phyloP scores from a whole-genome alignment of 257 asterid species.

The Nicotiana noctiflora region DNA sequence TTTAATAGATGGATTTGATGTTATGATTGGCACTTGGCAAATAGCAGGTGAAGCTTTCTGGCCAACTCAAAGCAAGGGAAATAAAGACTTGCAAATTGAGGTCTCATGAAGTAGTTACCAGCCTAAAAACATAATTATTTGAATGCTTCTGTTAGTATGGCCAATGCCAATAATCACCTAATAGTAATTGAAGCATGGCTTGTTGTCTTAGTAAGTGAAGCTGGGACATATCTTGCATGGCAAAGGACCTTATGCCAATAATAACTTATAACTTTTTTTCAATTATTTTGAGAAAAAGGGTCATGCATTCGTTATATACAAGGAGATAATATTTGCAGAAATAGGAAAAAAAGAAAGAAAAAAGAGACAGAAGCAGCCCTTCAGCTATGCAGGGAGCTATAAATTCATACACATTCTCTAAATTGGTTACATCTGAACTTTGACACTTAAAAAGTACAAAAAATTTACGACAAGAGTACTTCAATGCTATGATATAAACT shows the following conservation, averaged over 20 bases:
- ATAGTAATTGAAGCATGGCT: not conserved
- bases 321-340: not conserved
- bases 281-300: not conserved
- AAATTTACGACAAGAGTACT: not conserved
- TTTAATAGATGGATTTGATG: not conserved
- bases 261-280: not conserved
- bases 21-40: not conserved
- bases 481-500: not conserved
- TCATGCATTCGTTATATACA: not conserved
- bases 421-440: not conserved
- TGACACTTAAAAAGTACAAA: not conserved
- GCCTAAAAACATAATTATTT: not conserved
- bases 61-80: not conserved
- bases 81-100: not conserved
- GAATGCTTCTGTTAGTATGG: constrained; percentile 5
- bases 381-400: not conserved
- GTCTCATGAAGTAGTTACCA: not conserved
- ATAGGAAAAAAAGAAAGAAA: not conserved
- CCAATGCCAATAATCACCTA: not conserved
- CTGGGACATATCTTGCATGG: not conserved
- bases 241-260: not conserved
- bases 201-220: not conserved
- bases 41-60: not conserved
- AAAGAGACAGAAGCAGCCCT: not conserved
- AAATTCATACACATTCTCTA: not conserved